These are phyloP conservation scores for Ascocoryne sarcoides DNA, from an alignment of 2,329 filamentous ascomycete species.

Conservation along the genomic window DNA sequence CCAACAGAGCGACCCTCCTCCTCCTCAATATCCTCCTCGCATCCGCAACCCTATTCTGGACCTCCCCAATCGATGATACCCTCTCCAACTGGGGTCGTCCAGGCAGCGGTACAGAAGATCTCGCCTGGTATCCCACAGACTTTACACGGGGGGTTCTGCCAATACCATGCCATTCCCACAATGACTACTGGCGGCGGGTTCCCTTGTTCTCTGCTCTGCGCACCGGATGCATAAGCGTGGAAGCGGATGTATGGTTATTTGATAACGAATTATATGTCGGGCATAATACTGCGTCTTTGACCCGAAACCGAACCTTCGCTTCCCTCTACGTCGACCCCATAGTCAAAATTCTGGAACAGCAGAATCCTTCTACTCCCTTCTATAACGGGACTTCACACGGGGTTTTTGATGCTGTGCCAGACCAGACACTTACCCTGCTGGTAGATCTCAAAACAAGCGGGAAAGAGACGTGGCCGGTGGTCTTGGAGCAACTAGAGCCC, in stretches of 20 bases:
- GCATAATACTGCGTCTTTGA: conserved; percentile 48
- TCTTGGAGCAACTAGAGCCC: conserved; percentile 47
- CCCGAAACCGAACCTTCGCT: conserved; percentile 47
- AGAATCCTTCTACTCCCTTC: conserved; percentile 42
- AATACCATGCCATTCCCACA: conserved; percentile 57
- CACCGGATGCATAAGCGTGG: conserved; percentile 53
- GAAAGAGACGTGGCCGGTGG: conserved; percentile 40
- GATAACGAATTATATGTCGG: conserved; percentile 52
- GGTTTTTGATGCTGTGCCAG: conserved; percentile 45
- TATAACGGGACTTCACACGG: conserved; percentile 40
- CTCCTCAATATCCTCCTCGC: conserved; percentile 29
- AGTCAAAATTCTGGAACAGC: conserved; percentile 44
- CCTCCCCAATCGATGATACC: conserved; percentile 24
- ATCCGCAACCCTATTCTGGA: conserved; percentile 26
- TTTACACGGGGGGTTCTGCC: conserved; percentile 45
- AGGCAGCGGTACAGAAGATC: conserved; percentile 31
- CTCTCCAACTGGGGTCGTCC: conserved; percentile 30
- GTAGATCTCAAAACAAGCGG: conserved; percentile 61
- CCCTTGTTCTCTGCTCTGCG: conserved; percentile 55
- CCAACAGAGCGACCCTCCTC: conserved; percentile 28
- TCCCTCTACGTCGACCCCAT: conserved; percentile 59
- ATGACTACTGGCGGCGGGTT: conserved; percentile 59
- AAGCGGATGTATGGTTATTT: conserved; percentile 61
- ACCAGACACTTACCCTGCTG: conserved; percentile 50
- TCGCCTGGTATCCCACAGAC: conserved; percentile 40